A percentile compares a stretch with the other conserved stretches of the same genome.
Evolutionary conservation across 768 basidiomycete species (phyloP).

Genomic region (Cubamyces sp.): DNA sequence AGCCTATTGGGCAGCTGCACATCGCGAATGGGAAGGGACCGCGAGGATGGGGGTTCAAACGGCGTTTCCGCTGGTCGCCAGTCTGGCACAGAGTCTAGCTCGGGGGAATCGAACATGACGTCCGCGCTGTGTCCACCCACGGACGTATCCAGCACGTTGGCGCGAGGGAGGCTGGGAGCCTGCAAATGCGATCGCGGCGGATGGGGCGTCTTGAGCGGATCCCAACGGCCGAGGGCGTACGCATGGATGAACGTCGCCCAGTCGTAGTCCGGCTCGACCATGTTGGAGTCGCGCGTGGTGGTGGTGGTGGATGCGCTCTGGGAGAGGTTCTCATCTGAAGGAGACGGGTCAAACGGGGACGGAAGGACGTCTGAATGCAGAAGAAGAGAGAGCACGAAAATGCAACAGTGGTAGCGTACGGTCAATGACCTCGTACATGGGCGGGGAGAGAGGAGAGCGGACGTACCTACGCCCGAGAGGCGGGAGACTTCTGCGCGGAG

Average conservation of each 20-base stretch:
- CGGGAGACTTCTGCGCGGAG: slow-evolving; percentile 34
- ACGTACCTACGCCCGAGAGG: slow-evolving; percentile 32
- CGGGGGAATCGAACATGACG: slow-evolving; percentile 15
- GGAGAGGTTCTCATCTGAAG: slow-evolving; percentile 29
- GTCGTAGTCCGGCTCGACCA: slow-evolving; percentile 48
- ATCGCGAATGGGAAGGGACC: not conserved
- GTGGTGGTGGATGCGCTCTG: slow-evolving; percentile 21
- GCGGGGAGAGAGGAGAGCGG: not conserved
- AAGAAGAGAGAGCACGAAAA: slow-evolving; percentile 1
- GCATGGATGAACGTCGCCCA: slow-evolving; percentile 81
- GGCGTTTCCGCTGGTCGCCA: slow-evolving; percentile 24
- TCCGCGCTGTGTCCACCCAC: slow-evolving; percentile 7
- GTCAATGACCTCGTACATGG: not conserved
- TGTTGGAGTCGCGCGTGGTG: slow-evolving; percentile 21
- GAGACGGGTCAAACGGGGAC: slow-evolving; percentile 36
- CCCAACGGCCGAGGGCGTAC: slow-evolving; percentile 80
- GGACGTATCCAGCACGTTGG: slow-evolving; percentile 6
- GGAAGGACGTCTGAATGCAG: slow-evolving; percentile 25
- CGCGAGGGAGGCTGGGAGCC: slow-evolving; percentile 30
- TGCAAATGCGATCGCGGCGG: slow-evolving; percentile 47
- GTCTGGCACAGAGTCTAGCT: slow-evolving; percentile 12
- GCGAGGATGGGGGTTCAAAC: slow-evolving; percentile 8
- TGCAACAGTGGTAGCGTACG: not conserved
- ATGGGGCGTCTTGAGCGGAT: slow-evolving; percentile 70
- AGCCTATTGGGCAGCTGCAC: not conserved